Percentiles rank a stretch among this genome's conserved stretches.
Conservation (phyloP, 306 rosid genomes). For the Luffa aegyptiaca region DNA sequence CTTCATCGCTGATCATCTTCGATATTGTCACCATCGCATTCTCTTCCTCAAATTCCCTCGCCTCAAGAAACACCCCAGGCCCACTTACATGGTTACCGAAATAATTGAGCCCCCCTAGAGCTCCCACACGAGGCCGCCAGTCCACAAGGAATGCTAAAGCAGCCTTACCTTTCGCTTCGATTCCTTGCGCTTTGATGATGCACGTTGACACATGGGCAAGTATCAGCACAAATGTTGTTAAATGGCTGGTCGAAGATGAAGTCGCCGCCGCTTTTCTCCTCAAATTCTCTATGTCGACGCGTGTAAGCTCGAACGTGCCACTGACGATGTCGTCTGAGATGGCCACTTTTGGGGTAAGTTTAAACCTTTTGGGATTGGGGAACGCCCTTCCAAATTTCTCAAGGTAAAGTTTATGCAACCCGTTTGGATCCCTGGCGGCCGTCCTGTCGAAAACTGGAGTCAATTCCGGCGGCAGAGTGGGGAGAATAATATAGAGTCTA, state of each 20-base stretch:
- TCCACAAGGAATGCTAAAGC: neutral
- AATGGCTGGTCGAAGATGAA: conserved; percentile 5
- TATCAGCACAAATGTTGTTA: conserved; percentile 22
- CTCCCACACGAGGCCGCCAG: conserved; percentile 17
- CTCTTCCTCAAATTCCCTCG: neutral
- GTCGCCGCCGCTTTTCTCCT: neutral
- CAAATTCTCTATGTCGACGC: conserved; percentile 2
- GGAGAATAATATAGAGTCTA: neutral
- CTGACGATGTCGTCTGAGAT: neutral
- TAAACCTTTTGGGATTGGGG: neutral
- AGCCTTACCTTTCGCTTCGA: neutral
- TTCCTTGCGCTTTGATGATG: conserved; percentile 17
- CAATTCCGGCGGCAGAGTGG: neutral
- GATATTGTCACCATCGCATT: conserved; percentile 9
- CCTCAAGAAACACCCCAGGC: neutral
- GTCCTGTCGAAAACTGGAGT: conserved; percentile 24
- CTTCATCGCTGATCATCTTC: neutral
- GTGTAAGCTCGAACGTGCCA: conserved; percentile 12
- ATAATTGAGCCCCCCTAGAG: conserved; percentile 14
- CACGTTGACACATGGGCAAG: conserved; percentile 18
- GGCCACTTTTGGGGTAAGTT: neutral
- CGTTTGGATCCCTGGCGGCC: neutral
- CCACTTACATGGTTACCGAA: conserved; percentile 28
- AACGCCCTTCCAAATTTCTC: neutral
- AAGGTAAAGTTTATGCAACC: neutral